These are phyloP conservation scores for Amanita polypyramis DNA, from an alignment of 768 basidiomycete species.

Conservation along the genomic window DNA sequence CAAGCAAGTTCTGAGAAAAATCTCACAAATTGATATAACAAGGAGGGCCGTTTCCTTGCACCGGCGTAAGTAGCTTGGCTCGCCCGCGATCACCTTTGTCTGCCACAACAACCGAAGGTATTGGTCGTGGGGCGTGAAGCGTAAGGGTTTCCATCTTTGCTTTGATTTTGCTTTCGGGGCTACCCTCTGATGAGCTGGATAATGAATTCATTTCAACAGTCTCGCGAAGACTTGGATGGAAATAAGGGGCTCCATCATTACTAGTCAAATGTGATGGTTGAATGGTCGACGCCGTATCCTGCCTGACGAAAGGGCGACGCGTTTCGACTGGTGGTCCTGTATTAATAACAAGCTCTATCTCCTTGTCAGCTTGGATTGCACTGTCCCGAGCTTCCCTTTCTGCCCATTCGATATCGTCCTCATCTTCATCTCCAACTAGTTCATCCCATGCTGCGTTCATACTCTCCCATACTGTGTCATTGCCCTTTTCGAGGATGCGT, in stretches of 20 bases:
- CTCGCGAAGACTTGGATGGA: slow-evolving; percentile 2
- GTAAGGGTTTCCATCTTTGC: slow-evolving; percentile 22
- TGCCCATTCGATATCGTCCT: slow-evolving; percentile 44
- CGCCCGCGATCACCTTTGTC: slow-evolving; percentile 36
- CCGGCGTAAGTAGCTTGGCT: slow-evolving; percentile 41
- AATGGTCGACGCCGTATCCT: slow-evolving; percentile 12
- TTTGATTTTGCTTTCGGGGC: slow-evolving; percentile 27
- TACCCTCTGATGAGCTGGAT: slow-evolving; percentile 30
- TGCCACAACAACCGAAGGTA: neutral
- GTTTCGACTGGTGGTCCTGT: neutral
- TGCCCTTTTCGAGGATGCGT: slow-evolving; percentile 23
- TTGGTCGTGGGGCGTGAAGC: slow-evolving; percentile 6
- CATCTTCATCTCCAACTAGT: slow-evolving; percentile 24
- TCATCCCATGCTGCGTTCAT: slow-evolving; percentile 46
- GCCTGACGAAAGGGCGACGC: slow-evolving; percentile 11
- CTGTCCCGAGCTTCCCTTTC: slow-evolving; percentile 27
- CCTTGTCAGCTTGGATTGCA: slow-evolving; percentile 1
- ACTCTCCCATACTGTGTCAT: slow-evolving; percentile 37
- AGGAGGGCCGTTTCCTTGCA: slow-evolving; percentile 37
- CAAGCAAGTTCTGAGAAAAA: slow-evolving; percentile 1
- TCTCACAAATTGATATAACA: slow-evolving; percentile 34
- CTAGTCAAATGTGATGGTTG: slow-evolving; percentile 8
- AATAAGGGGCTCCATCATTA: neutral
- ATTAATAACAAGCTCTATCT: neutral
- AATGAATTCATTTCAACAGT: neutral